Percentiles rank a stretch among this genome's conserved stretches.
Conservation (phyloP, 2,329 filamentous ascomycete genomes). For the Oidium heveae region DNA sequence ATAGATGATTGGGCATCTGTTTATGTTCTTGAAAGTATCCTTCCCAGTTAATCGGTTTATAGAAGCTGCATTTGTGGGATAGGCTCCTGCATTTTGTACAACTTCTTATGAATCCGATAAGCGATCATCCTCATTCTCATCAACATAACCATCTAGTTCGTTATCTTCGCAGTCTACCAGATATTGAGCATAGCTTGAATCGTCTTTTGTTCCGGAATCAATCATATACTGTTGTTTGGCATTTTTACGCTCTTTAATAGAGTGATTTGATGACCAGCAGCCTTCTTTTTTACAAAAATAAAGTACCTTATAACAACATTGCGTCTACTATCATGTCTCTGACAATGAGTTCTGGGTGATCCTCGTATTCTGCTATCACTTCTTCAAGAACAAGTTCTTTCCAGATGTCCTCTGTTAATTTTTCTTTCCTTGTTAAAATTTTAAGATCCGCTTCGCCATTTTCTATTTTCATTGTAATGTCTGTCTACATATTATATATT, state of each 20-base stretch:
- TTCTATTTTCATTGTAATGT: background rate
- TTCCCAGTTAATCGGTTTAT: background rate
- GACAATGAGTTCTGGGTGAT: background rate
- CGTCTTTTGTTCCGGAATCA: background rate
- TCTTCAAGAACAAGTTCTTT: no score
- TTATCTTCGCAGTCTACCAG: background rate
- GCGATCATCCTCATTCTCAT: background rate
- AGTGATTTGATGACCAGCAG: background rate
- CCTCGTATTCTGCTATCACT: background rate
- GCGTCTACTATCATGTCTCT: background rate
- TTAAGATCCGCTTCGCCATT: background rate
- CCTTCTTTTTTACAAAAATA: background rate
- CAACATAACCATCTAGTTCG: background rate
- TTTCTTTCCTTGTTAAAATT: background rate
- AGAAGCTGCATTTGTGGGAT: background rate
- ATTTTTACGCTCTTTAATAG: background rate
- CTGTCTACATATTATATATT: background rate
- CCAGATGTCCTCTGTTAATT: background rate
- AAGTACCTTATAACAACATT: background rate
- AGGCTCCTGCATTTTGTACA: background rate
- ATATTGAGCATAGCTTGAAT: background rate
- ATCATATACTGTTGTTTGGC: background rate
- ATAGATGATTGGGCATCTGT: background rate
- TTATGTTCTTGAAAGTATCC: background rate
- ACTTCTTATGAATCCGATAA: no score